Evolutionary conservation across 768 basidiomycete genomes (phyloP).

Genomic region (Panellus pusillus): DNA sequence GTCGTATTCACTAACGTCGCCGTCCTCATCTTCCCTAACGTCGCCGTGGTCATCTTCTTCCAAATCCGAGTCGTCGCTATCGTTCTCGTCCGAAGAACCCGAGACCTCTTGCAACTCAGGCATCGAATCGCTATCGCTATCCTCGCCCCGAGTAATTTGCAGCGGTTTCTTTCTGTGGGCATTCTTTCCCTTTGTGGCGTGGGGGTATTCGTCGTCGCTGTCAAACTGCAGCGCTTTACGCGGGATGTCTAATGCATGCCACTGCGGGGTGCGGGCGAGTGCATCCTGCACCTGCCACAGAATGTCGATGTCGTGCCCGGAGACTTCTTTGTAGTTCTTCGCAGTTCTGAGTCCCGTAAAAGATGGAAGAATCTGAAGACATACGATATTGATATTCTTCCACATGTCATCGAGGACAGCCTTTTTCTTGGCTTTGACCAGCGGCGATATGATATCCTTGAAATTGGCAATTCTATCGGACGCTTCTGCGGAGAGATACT

Average conservation of each 20-base stretch:
- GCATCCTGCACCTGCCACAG: slow-evolving; percentile 64
- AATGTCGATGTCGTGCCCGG: slow-evolving; percentile 56
- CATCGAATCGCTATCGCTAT: slow-evolving; percentile 57
- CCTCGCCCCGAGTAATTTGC: slow-evolving; percentile 51
- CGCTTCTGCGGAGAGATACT: slow-evolving; percentile 59
- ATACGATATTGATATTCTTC: slow-evolving; percentile 60
- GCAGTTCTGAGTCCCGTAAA: slow-evolving; percentile 13
- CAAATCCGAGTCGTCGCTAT: background rate
- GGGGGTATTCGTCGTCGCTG: slow-evolving; percentile 24
- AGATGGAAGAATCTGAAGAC: slow-evolving; percentile 16
- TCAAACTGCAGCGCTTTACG: slow-evolving; percentile 21
- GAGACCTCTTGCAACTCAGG: slow-evolving; percentile 68
- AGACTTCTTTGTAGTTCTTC: slow-evolving; percentile 59
- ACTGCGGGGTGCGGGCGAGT: slow-evolving; percentile 55
- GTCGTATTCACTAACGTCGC: slow-evolving; percentile 38
- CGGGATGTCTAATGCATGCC: slow-evolving; percentile 48
- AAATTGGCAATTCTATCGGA: slow-evolving; percentile 49
- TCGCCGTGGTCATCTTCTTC: slow-evolving; percentile 33
- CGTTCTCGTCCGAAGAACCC: slow-evolving; percentile 50
- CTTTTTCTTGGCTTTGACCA: slow-evolving; percentile 54
- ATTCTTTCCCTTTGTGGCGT: slow-evolving; percentile 25
- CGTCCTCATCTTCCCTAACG: no score
- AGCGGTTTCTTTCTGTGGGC: slow-evolving; percentile 41
- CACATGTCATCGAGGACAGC: slow-evolving; percentile 60
- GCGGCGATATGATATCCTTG: slow-evolving; percentile 57